Percentiles rank a stretch among this genome's conserved stretches.
phyloP scores from a whole-genome alignment of 495 filamentous ascomycete genomes.

The Podospora pseudoanserina region DNA sequence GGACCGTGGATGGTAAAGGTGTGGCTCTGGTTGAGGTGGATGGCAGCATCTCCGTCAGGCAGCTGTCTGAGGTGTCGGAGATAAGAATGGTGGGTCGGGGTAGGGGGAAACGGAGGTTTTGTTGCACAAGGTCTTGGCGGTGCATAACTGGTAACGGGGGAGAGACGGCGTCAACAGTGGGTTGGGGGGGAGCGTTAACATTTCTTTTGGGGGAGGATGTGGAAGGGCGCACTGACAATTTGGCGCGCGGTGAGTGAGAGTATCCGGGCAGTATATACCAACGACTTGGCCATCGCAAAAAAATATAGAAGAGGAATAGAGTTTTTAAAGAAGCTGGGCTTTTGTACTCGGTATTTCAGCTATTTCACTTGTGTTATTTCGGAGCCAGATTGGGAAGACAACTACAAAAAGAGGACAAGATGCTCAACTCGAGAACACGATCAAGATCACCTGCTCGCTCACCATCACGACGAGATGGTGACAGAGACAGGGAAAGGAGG shows the following conservation, averaged over 20 bases:
- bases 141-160: background rate
- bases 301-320: too few species aligned
- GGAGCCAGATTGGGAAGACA: too few species aligned
- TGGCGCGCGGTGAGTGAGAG: background rate
- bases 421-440: background rate
- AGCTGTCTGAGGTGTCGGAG: background rate
- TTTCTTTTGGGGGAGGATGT: background rate
- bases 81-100: background rate
- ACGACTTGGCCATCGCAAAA: too few species aligned
- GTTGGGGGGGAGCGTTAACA: background rate
- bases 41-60: background rate
- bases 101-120: background rate
- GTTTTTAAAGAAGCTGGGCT: too few species aligned
- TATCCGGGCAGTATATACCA: too few species aligned
- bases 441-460: slow-evolving; percentile 7
- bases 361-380: too few species aligned
- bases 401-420: too few species aligned
- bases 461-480: slow-evolving; percentile 11
- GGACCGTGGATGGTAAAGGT: background rate
- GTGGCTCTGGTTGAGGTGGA: background rate
- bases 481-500: slow-evolving; percentile 5
- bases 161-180: background rate
- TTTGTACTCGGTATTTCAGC: too few species aligned
- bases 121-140: background rate
- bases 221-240: background rate